These are phyloP conservation scores for Cryptococcus sp. DNA, from an alignment of 1,284 basidiomycete species.

Conservation along the genomic window DNA sequence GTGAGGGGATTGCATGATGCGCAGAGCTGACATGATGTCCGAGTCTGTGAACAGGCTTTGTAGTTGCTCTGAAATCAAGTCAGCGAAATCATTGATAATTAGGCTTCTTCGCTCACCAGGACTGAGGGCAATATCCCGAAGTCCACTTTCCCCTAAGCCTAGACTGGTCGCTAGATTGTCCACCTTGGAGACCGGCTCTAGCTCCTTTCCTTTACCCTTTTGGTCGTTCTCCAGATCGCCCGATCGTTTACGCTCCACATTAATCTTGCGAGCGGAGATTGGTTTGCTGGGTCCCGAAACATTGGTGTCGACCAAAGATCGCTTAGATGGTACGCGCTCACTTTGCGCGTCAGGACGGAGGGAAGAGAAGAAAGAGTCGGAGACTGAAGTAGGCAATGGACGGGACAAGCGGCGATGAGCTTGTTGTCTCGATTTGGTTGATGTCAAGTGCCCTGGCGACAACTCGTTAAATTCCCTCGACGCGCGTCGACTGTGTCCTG, in stretches of 20 bases:
- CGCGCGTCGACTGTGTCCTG: slow-evolving; percentile 1
- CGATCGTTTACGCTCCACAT: slow-evolving; percentile 6
- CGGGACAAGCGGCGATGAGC: neutral
- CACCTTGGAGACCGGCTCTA: slow-evolving; percentile 9
- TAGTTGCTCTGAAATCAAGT: slow-evolving; percentile 38
- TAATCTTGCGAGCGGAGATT: neutral
- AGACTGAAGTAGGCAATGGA: neutral
- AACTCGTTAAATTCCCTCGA: slow-evolving; percentile 6
- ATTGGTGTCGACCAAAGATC: neutral
- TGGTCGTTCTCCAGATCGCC: slow-evolving; percentile 18
- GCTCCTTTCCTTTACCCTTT: slow-evolving; percentile 23
- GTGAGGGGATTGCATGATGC: slow-evolving; percentile 28
- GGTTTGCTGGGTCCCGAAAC: slow-evolving; percentile 3
- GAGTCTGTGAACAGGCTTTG: slow-evolving; percentile 40
- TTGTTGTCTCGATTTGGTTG: too few relatives aligned
- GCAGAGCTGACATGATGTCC: slow-evolving; percentile 41
- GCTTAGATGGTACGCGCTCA: neutral
- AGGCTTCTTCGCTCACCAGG: slow-evolving; percentile 24
- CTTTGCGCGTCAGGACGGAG: neutral
- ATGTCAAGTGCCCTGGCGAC: too few relatives aligned
- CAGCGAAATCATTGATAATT: neutral
- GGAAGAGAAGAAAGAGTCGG: neutral
- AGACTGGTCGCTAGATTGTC: slow-evolving; percentile 36
- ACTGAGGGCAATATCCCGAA: slow-evolving; percentile 30
- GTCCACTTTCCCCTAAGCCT: slow-evolving; percentile 24